Evolutionary conservation across 2,329 filamentous ascomycete genomes (phyloP), one percentile per base, ranked within the genome.

Genomic region (Aureobasidium subglaciale): DNA sequence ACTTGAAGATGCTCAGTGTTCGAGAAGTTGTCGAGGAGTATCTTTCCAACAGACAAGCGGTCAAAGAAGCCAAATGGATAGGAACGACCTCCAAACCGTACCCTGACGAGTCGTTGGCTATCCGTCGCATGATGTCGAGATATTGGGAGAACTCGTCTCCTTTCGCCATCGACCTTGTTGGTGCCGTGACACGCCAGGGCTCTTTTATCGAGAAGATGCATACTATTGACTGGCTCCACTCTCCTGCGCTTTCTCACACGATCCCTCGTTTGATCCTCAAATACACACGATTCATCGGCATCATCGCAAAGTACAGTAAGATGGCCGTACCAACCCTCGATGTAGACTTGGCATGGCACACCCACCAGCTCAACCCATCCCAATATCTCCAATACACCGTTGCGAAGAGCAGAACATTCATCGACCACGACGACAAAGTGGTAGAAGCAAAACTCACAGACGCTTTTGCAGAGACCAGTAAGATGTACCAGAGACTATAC

Each of bases 381-480:
- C 64, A 72, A 3, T 93, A 93, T 70, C 85, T 82, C 62, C 58
- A 66, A 2, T 85, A 80, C 65, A 85, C 80, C 1, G 65, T 77
- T 1, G 55, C 49, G 0, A 67, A 68, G 20, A 78, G 76, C 5
- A 64, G 64, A 1, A 81, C 78, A 46, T 88, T 90, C 64, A 79
- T 92, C 61, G 84, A 91, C 65, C 89, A 95, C 64, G 86, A 93
- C 67, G 90, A 95, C 74, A 92, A 92, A 70, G 83, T 95, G 20
- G 82, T 85, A 46, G 85, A 90, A 63, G 73, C 72, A 13, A 78
- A 76, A 46, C 77, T 95, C 6, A 80, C 80, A 41, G 73, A 75
- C 1, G 75, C 78, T 5, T 93, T 93, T 64, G 82, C 84, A 65
- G 88, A 82, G 80, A 95, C 89, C 0, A 82, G 78, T 64, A 85